These are phyloP conservation scores for Cercophora newfieldiana DNA, from an alignment of 495 filamentous ascomycete genomes.

Conservation along the genomic window DNA sequence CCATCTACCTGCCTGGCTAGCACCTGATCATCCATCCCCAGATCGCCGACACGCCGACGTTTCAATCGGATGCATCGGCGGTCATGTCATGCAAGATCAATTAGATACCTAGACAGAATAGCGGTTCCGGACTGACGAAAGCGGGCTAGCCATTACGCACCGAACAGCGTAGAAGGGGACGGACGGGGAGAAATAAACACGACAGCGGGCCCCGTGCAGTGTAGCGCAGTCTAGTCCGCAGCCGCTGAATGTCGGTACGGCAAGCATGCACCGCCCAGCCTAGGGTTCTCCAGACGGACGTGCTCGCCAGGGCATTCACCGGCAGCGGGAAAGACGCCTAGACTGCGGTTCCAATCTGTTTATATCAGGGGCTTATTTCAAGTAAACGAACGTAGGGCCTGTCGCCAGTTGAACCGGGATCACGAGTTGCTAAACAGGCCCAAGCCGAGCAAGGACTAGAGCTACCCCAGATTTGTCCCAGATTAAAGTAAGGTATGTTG, in stretches of 20 bases:
- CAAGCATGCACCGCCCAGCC: too few relatives aligned
- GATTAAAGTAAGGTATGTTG: not conserved
- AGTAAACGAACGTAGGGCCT: constrained; percentile 14
- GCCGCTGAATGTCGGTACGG: too few relatives aligned
- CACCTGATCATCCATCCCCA: too few relatives aligned
- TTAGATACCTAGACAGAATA: too few relatives aligned
- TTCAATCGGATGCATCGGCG: not conserved
- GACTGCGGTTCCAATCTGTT: constrained; percentile 16
- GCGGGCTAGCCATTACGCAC: not conserved
- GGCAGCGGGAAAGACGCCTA: constrained; percentile 2
- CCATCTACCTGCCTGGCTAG: too few relatives aligned
- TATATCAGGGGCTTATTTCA: constrained; percentile 14
- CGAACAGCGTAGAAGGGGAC: not conserved
- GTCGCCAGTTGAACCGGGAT: constrained; percentile 11
- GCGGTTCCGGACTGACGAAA: not conserved
- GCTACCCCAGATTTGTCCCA: not conserved
- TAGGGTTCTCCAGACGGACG: too few relatives aligned
- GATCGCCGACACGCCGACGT: not conserved
- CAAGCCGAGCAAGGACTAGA: not conserved
- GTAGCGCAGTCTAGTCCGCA: too few relatives aligned
- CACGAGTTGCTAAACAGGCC: constrained; percentile 3
- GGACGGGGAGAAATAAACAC: not conserved
- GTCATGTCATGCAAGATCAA: too few relatives aligned
- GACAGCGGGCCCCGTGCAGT: too few relatives aligned
- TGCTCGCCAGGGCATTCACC: too few relatives aligned